phyloP scores from a whole-genome alignment of 73 alveolate species.

The Paramecium caudatum region DNA sequence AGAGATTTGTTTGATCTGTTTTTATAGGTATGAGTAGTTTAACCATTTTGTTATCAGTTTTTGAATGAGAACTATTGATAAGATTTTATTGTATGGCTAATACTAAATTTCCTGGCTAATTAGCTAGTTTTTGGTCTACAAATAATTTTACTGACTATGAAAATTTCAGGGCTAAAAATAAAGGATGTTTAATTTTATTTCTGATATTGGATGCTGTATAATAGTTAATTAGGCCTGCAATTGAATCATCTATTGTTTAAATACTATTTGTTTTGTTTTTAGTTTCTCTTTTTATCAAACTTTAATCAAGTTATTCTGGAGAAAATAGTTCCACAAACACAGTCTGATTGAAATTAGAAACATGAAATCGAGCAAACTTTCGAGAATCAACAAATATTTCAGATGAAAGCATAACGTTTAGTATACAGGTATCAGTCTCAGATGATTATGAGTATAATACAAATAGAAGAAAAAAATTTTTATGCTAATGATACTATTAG shows the following conservation, averaged over 20 bases:
- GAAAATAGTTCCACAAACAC: slow-evolving; percentile 73
- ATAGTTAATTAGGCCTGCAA: slow-evolving; percentile 75
- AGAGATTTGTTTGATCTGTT: too few relatives aligned
- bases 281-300: slow-evolving; percentile 64
- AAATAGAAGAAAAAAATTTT: slow-evolving; percentile 67
- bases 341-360: background rate
- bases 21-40: too few relatives aligned
- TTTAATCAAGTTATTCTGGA: slow-evolving; percentile 56
- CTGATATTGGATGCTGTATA: slow-evolving; percentile 82
- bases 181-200: slow-evolving; percentile 81
- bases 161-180: slow-evolving; percentile 79
- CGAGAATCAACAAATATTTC: slow-evolving; percentile 81
- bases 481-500: slow-evolving; percentile 45
- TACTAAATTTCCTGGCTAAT: background rate
- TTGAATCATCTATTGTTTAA: slow-evolving; percentile 70
- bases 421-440: slow-evolving; percentile 58
- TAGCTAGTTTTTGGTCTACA: background rate
- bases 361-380: slow-evolving; percentile 77
- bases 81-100: too few relatives aligned
- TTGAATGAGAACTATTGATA: background rate
- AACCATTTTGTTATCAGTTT: background rate
- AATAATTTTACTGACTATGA: slow-evolving; percentile 72
- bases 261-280: slow-evolving; percentile 58
- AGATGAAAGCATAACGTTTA: slow-evolving; percentile 77
- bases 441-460: background rate